Evolutionary conservation across 805 yeast genomes (phyloP).

Genomic region (Maudiozyma serrabonitensis): DNA sequence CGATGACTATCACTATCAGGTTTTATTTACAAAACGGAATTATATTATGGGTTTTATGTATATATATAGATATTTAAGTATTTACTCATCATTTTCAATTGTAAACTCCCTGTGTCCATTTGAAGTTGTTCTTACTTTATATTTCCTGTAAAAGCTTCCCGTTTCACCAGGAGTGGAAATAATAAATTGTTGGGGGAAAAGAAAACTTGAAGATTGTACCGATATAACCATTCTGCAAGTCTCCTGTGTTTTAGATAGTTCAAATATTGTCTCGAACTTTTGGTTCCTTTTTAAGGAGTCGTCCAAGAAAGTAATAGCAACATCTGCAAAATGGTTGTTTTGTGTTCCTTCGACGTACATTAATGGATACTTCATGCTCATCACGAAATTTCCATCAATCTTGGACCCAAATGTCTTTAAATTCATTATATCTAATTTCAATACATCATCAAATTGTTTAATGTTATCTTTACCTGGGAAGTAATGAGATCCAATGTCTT

Average conservation of each 20-base stretch:
- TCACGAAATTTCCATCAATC: conserved; percentile 7
- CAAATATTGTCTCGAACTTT: conserved; percentile 3
- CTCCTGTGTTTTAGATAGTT: conserved; percentile 3
- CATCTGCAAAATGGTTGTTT: conserved; percentile 12
- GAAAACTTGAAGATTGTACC: conserved; percentile 6
- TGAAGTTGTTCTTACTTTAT: conserved; percentile 7
- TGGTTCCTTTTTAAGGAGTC: conserved; percentile 2
- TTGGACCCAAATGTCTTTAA: conserved; percentile 7
- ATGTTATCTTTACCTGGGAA: conserved; percentile 10
- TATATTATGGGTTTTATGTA: neutral
- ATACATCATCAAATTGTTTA: conserved; percentile 5
- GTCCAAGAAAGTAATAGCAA: conserved; percentile 11
- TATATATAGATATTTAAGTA: neutral
- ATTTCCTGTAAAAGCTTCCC: conserved; percentile 10
- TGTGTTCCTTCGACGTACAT: conserved; percentile 1
- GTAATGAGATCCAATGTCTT: conserved; percentile 12
- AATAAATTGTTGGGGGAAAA: conserved; percentile 12
- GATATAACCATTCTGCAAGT: conserved; percentile 16
- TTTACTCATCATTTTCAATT: neutral
- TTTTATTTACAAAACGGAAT: neutral
- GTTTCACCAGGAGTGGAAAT: conserved; percentile 15
- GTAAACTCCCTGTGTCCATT: conserved; percentile 22
- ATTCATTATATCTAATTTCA: conserved; percentile 7
- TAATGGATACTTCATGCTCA: conserved; percentile 13
- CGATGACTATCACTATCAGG: too few species aligned